phyloP scores from a whole-genome alignment of 192 early-diverging fungal genomes.

The Dissophora ornata region DNA sequence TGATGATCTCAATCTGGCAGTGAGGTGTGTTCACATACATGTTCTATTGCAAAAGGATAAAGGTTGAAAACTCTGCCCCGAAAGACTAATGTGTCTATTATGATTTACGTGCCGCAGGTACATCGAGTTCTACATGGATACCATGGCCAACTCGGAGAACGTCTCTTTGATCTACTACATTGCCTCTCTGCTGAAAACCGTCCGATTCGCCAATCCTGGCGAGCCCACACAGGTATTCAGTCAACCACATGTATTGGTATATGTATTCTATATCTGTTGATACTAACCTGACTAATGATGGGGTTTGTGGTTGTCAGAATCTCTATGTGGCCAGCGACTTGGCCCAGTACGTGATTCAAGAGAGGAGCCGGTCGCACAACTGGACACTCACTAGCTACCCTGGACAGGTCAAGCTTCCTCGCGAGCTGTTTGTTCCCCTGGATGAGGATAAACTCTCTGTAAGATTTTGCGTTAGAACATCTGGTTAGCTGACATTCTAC shows the following conservation, averaged over 20 bases:
- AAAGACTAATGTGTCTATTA: too few relatives aligned
- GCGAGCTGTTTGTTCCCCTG: constrained; percentile 73
- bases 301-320: constrained; percentile 53
- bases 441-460: constrained; percentile 40
- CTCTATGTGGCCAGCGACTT: constrained; percentile 90
- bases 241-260: too few relatives aligned
- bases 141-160: constrained; percentile 84
- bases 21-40: constrained; percentile 35
- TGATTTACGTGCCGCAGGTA: constrained; percentile 60
- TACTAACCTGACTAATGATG: too few relatives aligned
- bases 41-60: too few relatives aligned
- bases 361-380: constrained; percentile 73
- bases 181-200: constrained; percentile 81
- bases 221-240: constrained; percentile 66
- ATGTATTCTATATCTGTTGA: too few relatives aligned
- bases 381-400: constrained; percentile 89
- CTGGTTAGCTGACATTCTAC: neutral
- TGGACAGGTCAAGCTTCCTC: constrained; percentile 71
- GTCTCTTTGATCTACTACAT: constrained; percentile 84
- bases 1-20: constrained; percentile 32
- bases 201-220: constrained; percentile 63
- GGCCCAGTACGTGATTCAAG: constrained; percentile 81
- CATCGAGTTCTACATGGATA: constrained; percentile 86
- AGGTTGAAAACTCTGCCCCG: too few relatives aligned
- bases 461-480: constrained; percentile 40